These are phyloP conservation scores for Leishmania arabica DNA, from an alignment of 208 protist genomes.

Conservation along the genomic window DNA sequence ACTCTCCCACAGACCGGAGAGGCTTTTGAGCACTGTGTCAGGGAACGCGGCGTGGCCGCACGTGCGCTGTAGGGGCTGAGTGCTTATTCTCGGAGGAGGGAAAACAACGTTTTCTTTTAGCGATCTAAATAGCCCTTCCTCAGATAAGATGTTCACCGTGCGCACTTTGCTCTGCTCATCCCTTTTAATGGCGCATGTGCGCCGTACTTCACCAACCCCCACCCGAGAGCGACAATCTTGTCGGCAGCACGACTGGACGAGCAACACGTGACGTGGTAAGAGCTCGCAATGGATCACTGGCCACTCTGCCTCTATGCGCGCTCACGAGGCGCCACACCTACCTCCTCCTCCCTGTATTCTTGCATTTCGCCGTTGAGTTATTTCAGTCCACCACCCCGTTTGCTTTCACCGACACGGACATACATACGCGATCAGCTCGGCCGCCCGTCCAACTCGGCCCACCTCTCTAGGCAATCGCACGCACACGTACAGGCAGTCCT, in stretches of 20 bases:
- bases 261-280: not conserved
- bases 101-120: not conserved
- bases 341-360: not conserved
- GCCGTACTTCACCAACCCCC: not conserved
- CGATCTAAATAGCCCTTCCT: not conserved
- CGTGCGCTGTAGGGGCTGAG: too few species aligned
- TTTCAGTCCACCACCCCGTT: not conserved
- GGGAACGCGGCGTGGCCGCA: too few species aligned
- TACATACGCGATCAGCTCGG: not conserved
- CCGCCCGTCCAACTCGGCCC: not conserved
- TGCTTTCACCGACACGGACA: not conserved
- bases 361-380: not conserved
- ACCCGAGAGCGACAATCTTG: not conserved
- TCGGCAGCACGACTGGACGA: not conserved
- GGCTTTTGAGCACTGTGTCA: not conserved
- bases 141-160: not conserved
- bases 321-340: not conserved
- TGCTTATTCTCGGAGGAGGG: not conserved
- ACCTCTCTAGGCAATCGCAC: not conserved
- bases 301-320: not conserved
- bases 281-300: not conserved
- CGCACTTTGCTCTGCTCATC: not conserved
- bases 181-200: not conserved
- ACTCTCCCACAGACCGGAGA: not conserved
- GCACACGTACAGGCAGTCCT: not conserved